These are phyloP conservation scores for Kernera saxatilis DNA, from an alignment of 345 rosid genomes.

Conservation along the genomic window DNA sequence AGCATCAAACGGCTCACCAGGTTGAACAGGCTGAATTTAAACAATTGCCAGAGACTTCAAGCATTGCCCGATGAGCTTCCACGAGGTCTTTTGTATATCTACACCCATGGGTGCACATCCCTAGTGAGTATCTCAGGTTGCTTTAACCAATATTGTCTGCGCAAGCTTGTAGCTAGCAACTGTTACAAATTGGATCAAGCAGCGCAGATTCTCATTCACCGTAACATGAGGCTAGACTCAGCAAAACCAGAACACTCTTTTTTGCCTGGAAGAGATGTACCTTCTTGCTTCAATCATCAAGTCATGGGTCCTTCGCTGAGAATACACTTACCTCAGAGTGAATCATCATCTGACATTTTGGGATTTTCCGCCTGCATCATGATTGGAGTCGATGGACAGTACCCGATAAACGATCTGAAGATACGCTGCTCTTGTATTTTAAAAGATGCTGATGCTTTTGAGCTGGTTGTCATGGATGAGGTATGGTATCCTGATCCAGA, in stretches of 20 bases:
- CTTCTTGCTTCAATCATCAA: constrained; percentile 17
- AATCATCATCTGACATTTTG: constrained; percentile 1
- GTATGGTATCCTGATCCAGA: constrained; percentile 30
- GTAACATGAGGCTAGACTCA: constrained; percentile 15
- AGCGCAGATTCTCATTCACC: constrained; percentile 18
- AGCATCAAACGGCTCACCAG: constrained; percentile 26
- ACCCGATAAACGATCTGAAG: constrained; percentile 18
- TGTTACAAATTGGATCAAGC: constrained; percentile 27
- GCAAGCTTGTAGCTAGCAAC: constrained; percentile 26
- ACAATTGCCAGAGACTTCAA: constrained; percentile 31
- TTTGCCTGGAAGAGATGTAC: constrained; percentile 28
- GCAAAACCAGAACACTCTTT: constrained; percentile 19
- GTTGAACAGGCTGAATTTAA: constrained; percentile 6
- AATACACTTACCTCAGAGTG: constrained; percentile 18
- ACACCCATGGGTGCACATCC: constrained; percentile 21
- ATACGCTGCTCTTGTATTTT: constrained; percentile 20
- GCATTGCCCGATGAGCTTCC: constrained; percentile 35
- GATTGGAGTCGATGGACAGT: constrained; percentile 21
- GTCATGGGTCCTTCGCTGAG: constrained; percentile 13
- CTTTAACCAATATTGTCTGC: constrained; percentile 11
- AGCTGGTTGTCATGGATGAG: constrained; percentile 24
- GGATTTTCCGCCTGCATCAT: constrained; percentile 24
- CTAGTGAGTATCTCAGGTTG: constrained; percentile 24
- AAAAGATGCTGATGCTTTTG: background rate
- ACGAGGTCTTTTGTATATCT: background rate